Base-by-base conservation (phyloP, 139 green algal species). In the Chlorella sp. region DNA sequence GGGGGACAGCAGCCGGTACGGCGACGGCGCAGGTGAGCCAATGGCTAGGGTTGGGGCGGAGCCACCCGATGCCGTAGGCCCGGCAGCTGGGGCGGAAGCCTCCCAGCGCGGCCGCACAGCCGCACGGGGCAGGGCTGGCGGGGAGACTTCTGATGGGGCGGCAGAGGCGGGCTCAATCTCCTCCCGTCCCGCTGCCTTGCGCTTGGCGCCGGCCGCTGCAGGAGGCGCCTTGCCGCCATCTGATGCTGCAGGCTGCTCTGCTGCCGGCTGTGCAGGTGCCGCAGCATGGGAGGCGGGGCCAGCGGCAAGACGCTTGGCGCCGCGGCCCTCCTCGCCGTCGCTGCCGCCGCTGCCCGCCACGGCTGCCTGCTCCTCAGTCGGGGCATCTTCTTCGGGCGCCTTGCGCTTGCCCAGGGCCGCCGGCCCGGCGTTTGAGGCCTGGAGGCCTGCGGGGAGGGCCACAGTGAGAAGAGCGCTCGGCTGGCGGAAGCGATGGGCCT, bases 371-470 rank as follows among this genome's bases (percentile, higher is more conserved):
- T 40, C 36, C 7, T 56, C 72, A 5, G 36, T 32, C 11, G 46
- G 28, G 2, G 3, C 69, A 43, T 40, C 54, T 5, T 68, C 43
- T 20, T 83, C 77, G 40, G 77, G 77, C 6, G 77, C 77, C 60
- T 83, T 83, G 58, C 77, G 77, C 30, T 83, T 83, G 40, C 77
- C 77, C 3, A 83, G 40, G 4, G 40, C 46, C 44, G 72, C 73
- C 0, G 76, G 48, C 54, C 46, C 67, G 19, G 54, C 73, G 17
- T 43, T 82, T 19, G 54, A 54, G 22, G 54, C 76, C 76, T 82
- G 54, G 34, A 51, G 60, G 22, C 34, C 65, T 83, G 54, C 30
- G 58, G 34, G 68, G 7, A 20, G 67, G 8, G 14, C 1, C 8
- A 34, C 26, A 40, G 20, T 36, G 8, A n/a, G 69, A 20, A 44